Evolutionary conservation across 2,329 filamentous ascomycete species (phyloP).

Genomic region (Alternaria infectoria): DNA sequence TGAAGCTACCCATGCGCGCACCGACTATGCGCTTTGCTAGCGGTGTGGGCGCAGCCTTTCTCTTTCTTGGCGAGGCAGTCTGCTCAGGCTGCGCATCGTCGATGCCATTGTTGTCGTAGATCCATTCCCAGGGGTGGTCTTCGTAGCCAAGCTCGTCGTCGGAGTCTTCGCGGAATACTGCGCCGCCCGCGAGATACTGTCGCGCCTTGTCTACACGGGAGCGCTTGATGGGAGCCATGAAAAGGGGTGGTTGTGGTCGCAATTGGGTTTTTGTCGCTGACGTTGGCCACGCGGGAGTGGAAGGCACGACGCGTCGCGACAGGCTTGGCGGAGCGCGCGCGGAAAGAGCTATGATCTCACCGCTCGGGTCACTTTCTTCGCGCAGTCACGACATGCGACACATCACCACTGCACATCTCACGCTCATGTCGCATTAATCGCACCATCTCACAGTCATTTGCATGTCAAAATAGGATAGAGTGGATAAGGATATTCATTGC

Average conservation of each 20-base stretch:
- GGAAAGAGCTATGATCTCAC: conserved; percentile 29
- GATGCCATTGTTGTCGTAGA: conserved; percentile 56
- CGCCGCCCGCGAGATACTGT: conserved; percentile 62
- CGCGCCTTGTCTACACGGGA: conserved; percentile 56
- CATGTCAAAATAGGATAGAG: neutral
- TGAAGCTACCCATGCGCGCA: conserved; percentile 80
- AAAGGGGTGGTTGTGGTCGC: conserved; percentile 13
- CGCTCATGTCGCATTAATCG: neutral
- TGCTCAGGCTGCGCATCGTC: conserved; percentile 24
- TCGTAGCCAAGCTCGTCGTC: conserved; percentile 77
- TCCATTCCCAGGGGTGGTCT: conserved; percentile 60
- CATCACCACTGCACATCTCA: neutral
- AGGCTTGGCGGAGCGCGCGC: conserved; percentile 37
- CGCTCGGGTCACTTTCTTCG: conserved; percentile 2
- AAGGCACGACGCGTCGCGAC: conserved; percentile 37
- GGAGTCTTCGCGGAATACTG: conserved; percentile 76
- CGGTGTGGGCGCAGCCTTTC: conserved; percentile 31
- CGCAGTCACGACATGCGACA: neutral
- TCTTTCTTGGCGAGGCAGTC: conserved; percentile 41
- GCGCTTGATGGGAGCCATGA: conserved; percentile 50
- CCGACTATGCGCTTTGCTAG: conserved; percentile 69
- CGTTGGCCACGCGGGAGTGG: conserved; percentile 20
- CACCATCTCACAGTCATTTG: neutral
- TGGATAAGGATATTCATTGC: conserved; percentile 27
- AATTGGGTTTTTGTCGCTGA: conserved; percentile 32